Evolutionary conservation across 2,329 filamentous ascomycete genomes (phyloP).

Genomic region (Paecilomyces fulvus): DNA sequence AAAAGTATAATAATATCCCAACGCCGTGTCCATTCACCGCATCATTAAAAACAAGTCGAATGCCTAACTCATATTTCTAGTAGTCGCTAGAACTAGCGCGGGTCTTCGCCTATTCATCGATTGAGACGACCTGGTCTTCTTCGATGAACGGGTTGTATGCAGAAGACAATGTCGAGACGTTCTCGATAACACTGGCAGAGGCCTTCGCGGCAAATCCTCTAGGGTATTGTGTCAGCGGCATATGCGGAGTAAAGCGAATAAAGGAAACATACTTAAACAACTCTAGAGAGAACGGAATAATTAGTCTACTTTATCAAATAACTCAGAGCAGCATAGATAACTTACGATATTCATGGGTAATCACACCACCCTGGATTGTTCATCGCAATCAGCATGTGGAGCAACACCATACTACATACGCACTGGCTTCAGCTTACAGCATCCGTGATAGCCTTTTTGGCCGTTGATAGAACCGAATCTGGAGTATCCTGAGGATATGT

Average conservation of each 20-base stretch:
- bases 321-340: slow-evolving; percentile 6
- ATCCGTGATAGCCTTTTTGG: slow-evolving; percentile 60
- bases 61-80: slow-evolving; percentile 1
- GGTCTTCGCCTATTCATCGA: slow-evolving; percentile 13
- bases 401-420: not conserved
- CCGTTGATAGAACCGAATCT: slow-evolving; percentile 57
- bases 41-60: not conserved
- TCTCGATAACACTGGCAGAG: slow-evolving; percentile 59
- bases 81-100: not conserved
- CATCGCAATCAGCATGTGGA: not conserved
- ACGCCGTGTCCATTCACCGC: not conserved
- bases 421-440: slow-evolving; percentile 41
- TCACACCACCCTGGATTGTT: slow-evolving; percentile 52
- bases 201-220: slow-evolving; percentile 74
- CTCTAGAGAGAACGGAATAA: slow-evolving; percentile 15
- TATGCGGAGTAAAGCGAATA: not conserved
- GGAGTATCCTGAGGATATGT: slow-evolving; percentile 66
- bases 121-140: slow-evolving; percentile 62
- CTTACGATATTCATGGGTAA: slow-evolving; percentile 76
- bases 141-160: slow-evolving; percentile 61
- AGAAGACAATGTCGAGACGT: slow-evolving; percentile 55
- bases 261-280: slow-evolving; percentile 31
- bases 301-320: not conserved
- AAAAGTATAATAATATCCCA: not conserved
- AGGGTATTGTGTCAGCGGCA: slow-evolving; percentile 9